phyloP scores from a whole-genome alignment of 345 rosid species.

The Populus nigra region DNA sequence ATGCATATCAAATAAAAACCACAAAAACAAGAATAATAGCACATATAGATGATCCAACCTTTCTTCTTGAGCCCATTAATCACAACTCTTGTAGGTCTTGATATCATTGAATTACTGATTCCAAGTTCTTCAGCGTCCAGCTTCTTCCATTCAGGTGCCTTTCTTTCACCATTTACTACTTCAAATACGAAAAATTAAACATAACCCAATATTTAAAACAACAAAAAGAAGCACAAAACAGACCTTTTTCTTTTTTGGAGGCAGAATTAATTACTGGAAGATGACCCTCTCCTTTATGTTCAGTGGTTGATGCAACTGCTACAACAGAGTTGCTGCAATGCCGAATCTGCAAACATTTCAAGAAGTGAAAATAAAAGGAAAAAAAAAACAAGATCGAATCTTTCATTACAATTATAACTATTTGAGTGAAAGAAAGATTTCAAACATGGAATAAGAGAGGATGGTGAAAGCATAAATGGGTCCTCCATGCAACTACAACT shows the following conservation, averaged over 20 bases:
- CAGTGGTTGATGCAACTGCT: background rate
- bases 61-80: slow-evolving; percentile 51
- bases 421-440: background rate
- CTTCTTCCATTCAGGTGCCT: slow-evolving; percentile 44
- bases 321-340: background rate
- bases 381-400: background rate
- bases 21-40: background rate
- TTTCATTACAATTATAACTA: background rate
- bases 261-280: background rate
- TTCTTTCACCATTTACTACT: slow-evolving; percentile 13
- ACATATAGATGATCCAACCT: slow-evolving; percentile 31
- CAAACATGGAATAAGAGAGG: background rate
- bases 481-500: background rate
- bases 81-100: slow-evolving; percentile 47
- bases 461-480: background rate
- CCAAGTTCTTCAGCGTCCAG: slow-evolving; percentile 49
- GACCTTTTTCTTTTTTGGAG: background rate
- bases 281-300: background rate
- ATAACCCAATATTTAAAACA: background rate
- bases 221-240: background rate
- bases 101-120: slow-evolving; percentile 44
- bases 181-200: background rate
- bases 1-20: background rate
- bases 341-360: background rate
- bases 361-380: background rate